Evolutionary conservation across 805 yeast species (phyloP).

Genomic region (Clavispora santaluciae): DNA sequence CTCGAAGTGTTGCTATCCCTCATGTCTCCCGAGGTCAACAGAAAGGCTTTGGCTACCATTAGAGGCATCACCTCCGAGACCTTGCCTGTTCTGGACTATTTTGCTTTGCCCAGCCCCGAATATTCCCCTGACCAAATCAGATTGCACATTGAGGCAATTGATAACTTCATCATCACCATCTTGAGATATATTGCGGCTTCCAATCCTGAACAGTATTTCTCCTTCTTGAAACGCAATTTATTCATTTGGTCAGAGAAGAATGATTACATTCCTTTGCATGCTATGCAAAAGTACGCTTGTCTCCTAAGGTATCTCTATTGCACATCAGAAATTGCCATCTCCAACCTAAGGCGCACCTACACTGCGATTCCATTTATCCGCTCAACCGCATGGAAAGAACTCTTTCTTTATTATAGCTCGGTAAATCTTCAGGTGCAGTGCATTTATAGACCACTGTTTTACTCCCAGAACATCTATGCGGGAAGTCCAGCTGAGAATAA

Average conservation of each 20-base stretch:
- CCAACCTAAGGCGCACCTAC: conserved; percentile 19
- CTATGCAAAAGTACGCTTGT: conserved; percentile 30
- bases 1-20: conserved; percentile 28
- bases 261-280: conserved; percentile 24
- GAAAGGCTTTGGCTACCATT: conserved; percentile 24
- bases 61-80: conserved; percentile 8
- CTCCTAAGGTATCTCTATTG: conserved; percentile 30
- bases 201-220: conserved; percentile 29
- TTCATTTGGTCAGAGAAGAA: conserved; percentile 20
- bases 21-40: conserved; percentile 26
- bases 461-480: conserved; percentile 19
- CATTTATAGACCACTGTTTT: conserved; percentile 34
- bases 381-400: conserved; percentile 34
- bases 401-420: conserved; percentile 28
- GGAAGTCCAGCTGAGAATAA: conserved; percentile 19
- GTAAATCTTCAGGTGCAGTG: conserved; percentile 31
- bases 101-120: not conserved
- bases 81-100: not conserved
- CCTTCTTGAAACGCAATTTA: conserved; percentile 21
- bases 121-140: not conserved
- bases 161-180: conserved; percentile 25
- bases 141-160: conserved; percentile 24
- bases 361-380: conserved; percentile 24
- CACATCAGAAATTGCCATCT: conserved; percentile 20
- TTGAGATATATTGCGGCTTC: conserved; percentile 34